Conservation (phyloP, 345 rosid genomes). For the Boechera retrofracta region DNA sequence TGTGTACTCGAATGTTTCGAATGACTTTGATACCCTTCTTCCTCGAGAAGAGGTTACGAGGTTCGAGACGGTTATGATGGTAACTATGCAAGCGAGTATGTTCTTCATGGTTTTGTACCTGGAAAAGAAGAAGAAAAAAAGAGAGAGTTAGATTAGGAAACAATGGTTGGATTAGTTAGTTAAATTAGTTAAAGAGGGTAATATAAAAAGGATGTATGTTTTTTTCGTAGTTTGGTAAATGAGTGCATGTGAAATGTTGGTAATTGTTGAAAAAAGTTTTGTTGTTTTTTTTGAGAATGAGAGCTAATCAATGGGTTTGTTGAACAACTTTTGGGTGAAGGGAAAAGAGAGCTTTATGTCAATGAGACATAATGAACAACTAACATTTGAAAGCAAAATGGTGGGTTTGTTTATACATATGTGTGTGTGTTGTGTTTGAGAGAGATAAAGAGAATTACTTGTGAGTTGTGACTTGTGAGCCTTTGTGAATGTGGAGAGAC, state of each 20-base stretch:
- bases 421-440: constrained; percentile 1
- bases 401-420: neutral
- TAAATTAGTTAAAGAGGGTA: neutral
- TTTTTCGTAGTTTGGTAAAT: constrained; percentile 17
- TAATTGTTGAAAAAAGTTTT: constrained; percentile 16
- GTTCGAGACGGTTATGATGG: constrained; percentile 27
- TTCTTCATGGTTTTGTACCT: constrained; percentile 39
- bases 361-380: constrained; percentile 14
- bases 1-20: constrained; percentile 61
- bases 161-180: neutral
- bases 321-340: constrained; percentile 26
- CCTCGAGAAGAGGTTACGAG: neutral
- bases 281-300: neutral
- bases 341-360: neutral
- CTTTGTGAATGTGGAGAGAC: constrained; percentile 31
- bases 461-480: constrained; percentile 12
- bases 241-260: constrained; percentile 24
- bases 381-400: neutral
- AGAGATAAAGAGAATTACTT: constrained; percentile 28
- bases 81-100: constrained; percentile 25
- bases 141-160: neutral
- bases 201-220: neutral
- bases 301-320: neutral
- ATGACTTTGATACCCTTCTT: constrained; percentile 34
- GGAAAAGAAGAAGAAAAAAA: neutral